Evolutionary conservation across 2,329 filamentous ascomycete species (phyloP), one percentile per base, ranked within the genome.

Genomic region (Curvularia hawaiiensis): DNA sequence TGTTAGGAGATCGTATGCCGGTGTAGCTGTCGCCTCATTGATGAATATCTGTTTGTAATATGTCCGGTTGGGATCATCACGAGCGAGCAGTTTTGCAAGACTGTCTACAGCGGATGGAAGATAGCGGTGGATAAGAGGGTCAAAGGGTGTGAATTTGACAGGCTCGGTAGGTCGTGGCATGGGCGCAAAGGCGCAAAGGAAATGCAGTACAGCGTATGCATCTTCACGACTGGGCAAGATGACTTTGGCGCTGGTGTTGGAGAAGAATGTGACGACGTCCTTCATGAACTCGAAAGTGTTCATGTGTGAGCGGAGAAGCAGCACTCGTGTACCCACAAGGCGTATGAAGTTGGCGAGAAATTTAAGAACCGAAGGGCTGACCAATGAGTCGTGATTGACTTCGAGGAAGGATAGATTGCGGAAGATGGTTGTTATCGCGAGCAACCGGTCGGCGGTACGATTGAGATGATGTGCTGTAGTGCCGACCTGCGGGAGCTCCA

Each of bases 241-340:
- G 51, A 98, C 85, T 10, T 86, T 85, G 46, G 90, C 87, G 8
- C 92, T 88, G 47, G 96, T 86, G 75, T 99, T 98, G 55, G 94
- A 97, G 53, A 99, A 82, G 64, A 96, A 87, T 16, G 92, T 89
- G 56, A 98, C 86, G 30, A 92, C 82, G 75, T 99, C 95, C 78
- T 99, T 99, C 91, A 97, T 96, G 69, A 98, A 94, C 76, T 99
- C 95, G 64, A 97, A 81, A 0, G 90, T 95, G 76, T 97, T 97
- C 70, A 85, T 83, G 64, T 95, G 85, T 3, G 88, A 91, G 39
- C 92, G 87, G 41, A 98, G 79, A 30, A 98, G 84, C 83, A 94
- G 91, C 66, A 92, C 92, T 14, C 92, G 89, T 4, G 93, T 97
- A 30, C 94, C 95, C 14, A 98, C 83, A 64, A 95, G 91, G 58